phyloP scores from a whole-genome alignment of 1,139 yeast species.

The Candida glucosophila region DNA sequence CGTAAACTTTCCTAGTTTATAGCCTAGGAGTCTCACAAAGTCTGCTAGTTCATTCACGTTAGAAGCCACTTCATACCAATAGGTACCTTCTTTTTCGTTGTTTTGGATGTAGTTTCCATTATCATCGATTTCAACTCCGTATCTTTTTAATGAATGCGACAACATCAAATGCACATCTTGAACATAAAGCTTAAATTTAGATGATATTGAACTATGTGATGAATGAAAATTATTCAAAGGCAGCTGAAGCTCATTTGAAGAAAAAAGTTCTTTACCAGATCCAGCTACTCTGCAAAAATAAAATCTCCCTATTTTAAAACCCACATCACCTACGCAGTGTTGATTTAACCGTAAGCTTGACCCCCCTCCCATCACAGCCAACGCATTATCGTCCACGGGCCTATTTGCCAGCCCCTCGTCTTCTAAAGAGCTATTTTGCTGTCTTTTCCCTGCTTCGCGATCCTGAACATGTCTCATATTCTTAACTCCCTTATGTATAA shows the following conservation, averaged over 20 bases:
- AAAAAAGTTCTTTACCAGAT: conserved; percentile 23
- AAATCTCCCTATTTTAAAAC: conserved; percentile 38
- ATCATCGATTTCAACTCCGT: conserved; percentile 30
- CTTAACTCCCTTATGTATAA: conserved; percentile 28
- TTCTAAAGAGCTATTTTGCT: conserved; percentile 4
- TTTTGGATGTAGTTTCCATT: conserved; percentile 18
- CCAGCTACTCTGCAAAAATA: conserved; percentile 37
- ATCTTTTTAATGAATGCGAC: conserved; percentile 15
- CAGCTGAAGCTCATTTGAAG: conserved; percentile 24
- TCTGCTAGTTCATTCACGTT: conserved; percentile 19
- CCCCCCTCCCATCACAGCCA: conserved; percentile 26
- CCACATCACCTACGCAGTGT: conserved; percentile 38
- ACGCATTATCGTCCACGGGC: neutral
- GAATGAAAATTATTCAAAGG: conserved; percentile 12
- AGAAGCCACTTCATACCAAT: conserved; percentile 35
- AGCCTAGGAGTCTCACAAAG: conserved; percentile 21
- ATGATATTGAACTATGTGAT: conserved; percentile 16
- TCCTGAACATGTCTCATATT: too few species aligned
- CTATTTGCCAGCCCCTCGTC: neutral
- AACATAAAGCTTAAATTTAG: conserved; percentile 41
- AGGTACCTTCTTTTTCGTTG: conserved; percentile 5
- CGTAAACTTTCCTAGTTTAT: conserved; percentile 12
- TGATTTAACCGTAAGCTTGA: conserved; percentile 33
- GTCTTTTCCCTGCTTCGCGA: conserved; percentile 22
- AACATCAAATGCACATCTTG: conserved; percentile 37